Evolutionary conservation across 805 yeast genomes (phyloP).

Genomic region (Ascoidea rubescens): DNA sequence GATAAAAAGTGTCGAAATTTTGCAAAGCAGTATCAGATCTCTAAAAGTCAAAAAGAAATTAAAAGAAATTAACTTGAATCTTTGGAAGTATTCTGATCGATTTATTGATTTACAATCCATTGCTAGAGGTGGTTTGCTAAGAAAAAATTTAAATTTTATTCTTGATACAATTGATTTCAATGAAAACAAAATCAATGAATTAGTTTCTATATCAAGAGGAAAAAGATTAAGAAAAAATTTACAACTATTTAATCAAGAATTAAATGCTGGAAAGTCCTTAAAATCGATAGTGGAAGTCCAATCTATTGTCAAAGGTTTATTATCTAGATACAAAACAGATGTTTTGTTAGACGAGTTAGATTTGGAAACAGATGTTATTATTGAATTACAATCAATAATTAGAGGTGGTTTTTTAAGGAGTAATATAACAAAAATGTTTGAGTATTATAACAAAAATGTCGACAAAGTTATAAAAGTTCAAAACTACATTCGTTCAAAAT

Average conservation of each 20-base stretch:
- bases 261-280: conserved; percentile 5
- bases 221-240: conserved; percentile 17
- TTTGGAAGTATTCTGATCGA: conserved; percentile 9
- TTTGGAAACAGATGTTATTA: conserved; percentile 20
- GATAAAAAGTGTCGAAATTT: neutral
- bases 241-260: neutral
- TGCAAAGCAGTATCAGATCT: conserved; percentile 34
- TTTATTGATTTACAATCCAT: conserved; percentile 17
- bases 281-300: conserved; percentile 27
- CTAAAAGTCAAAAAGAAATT: conserved; percentile 15
- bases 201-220: conserved; percentile 28
- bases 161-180: conserved; percentile 1
- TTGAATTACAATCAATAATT: conserved; percentile 37
- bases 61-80: conserved; percentile 6
- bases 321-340: conserved; percentile 42
- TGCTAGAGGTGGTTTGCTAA: conserved; percentile 23
- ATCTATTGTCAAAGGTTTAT: conserved; percentile 47
- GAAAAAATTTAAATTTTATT: conserved; percentile 10
- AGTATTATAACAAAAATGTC: conserved; percentile 40
- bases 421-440: conserved; percentile 17
- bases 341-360: conserved; percentile 39
- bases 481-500: conserved; percentile 51
- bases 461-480: conserved; percentile 58
- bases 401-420: conserved; percentile 29
- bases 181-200: conserved; percentile 8